Conservation (phyloP, 352 stramenopile genomes). For the Globisporangium abappressorium region DNA sequence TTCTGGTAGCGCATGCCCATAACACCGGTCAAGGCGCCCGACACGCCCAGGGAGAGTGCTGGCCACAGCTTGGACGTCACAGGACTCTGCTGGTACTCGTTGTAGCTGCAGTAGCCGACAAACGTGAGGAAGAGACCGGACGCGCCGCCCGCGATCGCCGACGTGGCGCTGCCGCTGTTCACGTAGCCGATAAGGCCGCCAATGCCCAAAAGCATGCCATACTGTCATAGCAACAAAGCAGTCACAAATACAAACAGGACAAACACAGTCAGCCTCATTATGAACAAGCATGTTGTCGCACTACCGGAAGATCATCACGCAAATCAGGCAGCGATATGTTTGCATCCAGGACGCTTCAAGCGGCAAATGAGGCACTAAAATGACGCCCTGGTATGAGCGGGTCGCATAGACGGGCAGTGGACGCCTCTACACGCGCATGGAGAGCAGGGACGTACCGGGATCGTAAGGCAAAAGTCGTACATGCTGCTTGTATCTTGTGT, state of each 20-base stretch:
- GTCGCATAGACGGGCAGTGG: background rate
- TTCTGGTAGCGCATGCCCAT: slow-evolving; percentile 79
- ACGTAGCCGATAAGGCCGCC: slow-evolving; percentile 75
- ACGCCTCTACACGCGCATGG: background rate
- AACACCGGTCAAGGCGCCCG: slow-evolving; percentile 60
- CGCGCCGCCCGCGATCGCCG: slow-evolving; percentile 52
- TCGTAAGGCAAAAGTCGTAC: slow-evolving; percentile 88
- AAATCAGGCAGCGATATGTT: background rate
- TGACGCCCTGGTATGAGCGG: background rate
- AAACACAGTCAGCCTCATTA: slow-evolving; percentile 3
- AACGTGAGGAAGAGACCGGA: slow-evolving; percentile 74
- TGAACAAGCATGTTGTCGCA: background rate
- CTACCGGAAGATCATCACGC: background rate
- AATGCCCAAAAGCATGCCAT: slow-evolving; percentile 66
- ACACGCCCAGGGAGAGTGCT: slow-evolving; percentile 57
- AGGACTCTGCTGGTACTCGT: slow-evolving; percentile 78
- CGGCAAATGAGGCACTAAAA: background rate
- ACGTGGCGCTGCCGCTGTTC: slow-evolving; percentile 70
- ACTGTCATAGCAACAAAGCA: slow-evolving; percentile 32
- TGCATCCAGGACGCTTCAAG: slow-evolving; percentile 1
- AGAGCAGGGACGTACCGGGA: slow-evolving; percentile 55
- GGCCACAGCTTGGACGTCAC: slow-evolving; percentile 83
- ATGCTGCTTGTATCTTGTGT: slow-evolving; percentile 24
- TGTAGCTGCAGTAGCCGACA: slow-evolving; percentile 81
- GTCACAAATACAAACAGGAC: background rate